Evolutionary conservation across 2,329 filamentous ascomycete genomes (phyloP).

Genomic region (Fonsecaea monophora): DNA sequence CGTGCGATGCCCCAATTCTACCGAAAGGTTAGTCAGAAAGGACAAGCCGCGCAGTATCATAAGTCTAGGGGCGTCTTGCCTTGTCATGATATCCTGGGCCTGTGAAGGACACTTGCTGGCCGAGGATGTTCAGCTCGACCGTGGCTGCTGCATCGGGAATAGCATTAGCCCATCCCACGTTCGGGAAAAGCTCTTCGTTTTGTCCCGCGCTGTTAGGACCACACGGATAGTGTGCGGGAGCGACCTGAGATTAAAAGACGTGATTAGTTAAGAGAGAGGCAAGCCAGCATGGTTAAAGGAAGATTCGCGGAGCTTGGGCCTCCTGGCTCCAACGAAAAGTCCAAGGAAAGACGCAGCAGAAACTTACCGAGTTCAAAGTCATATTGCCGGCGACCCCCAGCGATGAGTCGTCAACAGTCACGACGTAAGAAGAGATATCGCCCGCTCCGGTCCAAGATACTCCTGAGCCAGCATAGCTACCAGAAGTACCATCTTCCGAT

Average conservation of each 20-base stretch:
- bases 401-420: too few relatives aligned
- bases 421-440: slow-evolving; percentile 33
- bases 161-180: slow-evolving; percentile 50
- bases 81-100: slow-evolving; percentile 57
- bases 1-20: slow-evolving; percentile 55
- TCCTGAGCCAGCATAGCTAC: slow-evolving; percentile 23
- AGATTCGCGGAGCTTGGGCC: too few relatives aligned
- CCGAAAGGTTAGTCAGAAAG: too few relatives aligned
- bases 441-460: slow-evolving; percentile 29
- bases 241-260: slow-evolving; percentile 22
- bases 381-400: slow-evolving; percentile 32
- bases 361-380: slow-evolving; percentile 28
- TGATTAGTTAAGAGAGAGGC: too few relatives aligned
- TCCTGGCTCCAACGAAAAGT: too few relatives aligned
- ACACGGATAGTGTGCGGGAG: slow-evolving; percentile 42
- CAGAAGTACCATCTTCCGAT: slow-evolving; percentile 19
- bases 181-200: slow-evolving; percentile 41
- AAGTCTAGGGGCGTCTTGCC: too few relatives aligned
- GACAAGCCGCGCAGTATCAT: too few relatives aligned
- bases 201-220: slow-evolving; percentile 33
- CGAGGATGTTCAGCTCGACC: slow-evolving; percentile 45
- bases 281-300: too few relatives aligned
- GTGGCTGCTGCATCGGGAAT: slow-evolving; percentile 46
- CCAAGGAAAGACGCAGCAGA: slow-evolving; percentile 10
- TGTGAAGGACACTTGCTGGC: slow-evolving; percentile 44